Base-by-base conservation (phyloP, 257 asterid species). In the Gentiana macrophylla region DNA sequence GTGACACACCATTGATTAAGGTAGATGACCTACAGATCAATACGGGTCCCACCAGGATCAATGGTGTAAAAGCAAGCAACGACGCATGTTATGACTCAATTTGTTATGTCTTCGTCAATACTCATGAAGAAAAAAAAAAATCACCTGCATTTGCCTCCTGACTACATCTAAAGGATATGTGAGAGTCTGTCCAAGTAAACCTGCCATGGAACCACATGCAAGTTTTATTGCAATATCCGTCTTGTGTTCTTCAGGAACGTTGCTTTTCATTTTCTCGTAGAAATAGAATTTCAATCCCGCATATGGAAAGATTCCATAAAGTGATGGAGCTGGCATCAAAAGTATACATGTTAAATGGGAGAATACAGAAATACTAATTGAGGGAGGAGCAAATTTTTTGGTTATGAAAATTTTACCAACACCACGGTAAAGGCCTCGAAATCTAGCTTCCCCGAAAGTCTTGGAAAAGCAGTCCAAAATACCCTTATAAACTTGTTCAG, bases 61-160 rank as follows among this genome's bases (percentile, higher is more conserved):
- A 24, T 24, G 24, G 24, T 24, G 24, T 24, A 24, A 24, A 24
- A 24, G 24, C 24, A 24, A 24, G 24, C 24, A 24, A 24, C 24
- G 24, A 24, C 24, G 0, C 24, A 24, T 0, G 24, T 24, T 24
- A 24, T 24, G 24, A 24, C 24, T 24, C 24, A 24, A 24, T 24
- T 24, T 24, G 24, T 24, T 24, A 24, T 24, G 24, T 24, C 24
- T 24, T 24, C 24, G 24, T 24, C 24, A 24, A 24, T 24, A 24
- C 24, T 24, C 24, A 1, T 24, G 24, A 24, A 24, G 24, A 24
- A 24, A 24, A 24, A 24, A 24, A 15, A 24, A 68, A 50, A 35
- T 63, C 69, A 90, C 97, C 96, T 90, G 98, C 98, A 90, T 90
- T 80, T 86, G 95, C 43, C 98, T 67, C 72, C 98, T 78, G 35